Conservation (phyloP, 2,329 filamentous ascomycete species). For the Clonostachys rhizophaga region DNA sequence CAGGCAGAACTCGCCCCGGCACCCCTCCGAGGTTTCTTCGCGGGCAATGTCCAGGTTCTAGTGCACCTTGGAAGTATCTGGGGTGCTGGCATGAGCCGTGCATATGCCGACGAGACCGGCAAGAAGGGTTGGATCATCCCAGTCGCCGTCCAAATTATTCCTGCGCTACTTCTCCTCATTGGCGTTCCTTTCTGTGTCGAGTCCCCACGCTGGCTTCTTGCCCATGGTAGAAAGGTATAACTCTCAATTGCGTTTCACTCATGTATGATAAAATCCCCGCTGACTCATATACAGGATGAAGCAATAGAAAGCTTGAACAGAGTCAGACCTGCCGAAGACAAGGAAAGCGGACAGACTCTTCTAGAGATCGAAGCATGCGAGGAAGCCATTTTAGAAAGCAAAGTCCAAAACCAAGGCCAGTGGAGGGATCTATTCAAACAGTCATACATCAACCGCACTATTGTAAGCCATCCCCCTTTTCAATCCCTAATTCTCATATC, state of each 20-base stretch:
- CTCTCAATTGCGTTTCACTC: too few relatives aligned
- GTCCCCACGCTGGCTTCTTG: conserved; percentile 53
- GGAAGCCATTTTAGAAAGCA: conserved; percentile 1
- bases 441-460: conserved; percentile 3
- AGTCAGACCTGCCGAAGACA: not conserved
- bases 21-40: conserved; percentile 1
- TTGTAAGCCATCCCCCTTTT: not conserved
- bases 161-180: conserved; percentile 2
- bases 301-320: not conserved
- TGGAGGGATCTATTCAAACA: conserved; percentile 2
- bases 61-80: conserved; percentile 6
- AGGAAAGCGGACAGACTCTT: not conserved
- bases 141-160: conserved; percentile 5
- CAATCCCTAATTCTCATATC: not conserved
- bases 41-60: conserved; percentile 1
- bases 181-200: conserved; percentile 48
- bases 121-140: conserved; percentile 6
- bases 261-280: too few relatives aligned
- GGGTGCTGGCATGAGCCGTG: conserved; percentile 6
- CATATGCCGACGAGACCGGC: conserved; percentile 3
- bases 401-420: not conserved
- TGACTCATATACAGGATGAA: not conserved
- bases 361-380: conserved; percentile 1
- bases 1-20: conserved; percentile 4
- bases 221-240: conserved; percentile 33